phyloP scores from a whole-genome alignment of 495 filamentous ascomycete genomes.

The Podospora tetraspora region DNA sequence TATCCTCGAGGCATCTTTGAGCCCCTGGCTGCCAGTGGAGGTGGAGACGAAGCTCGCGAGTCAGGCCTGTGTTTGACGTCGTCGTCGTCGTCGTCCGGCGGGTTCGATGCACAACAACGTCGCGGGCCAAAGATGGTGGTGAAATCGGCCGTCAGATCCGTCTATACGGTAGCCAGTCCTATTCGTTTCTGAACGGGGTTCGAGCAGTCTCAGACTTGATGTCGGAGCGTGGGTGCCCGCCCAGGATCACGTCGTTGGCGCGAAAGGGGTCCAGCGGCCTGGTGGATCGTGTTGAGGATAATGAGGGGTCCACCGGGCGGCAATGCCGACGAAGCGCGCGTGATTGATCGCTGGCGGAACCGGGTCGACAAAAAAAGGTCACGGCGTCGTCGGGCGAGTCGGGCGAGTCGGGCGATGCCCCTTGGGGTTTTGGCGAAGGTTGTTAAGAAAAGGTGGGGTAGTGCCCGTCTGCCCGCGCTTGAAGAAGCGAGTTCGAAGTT shows the following conservation, averaged over 20 bases:
- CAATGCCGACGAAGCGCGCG: background rate
- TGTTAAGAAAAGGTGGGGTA: background rate
- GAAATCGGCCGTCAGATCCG: background rate
- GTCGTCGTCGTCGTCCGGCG: background rate
- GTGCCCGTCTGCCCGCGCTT: background rate
- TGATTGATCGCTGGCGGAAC: background rate
- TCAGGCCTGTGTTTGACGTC: background rate
- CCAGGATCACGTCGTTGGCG: background rate
- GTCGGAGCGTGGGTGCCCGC: background rate
- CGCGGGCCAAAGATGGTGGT: background rate
- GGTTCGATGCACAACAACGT: background rate
- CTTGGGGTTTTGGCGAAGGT: background rate
- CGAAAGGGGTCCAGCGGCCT: background rate
- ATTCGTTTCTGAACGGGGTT: background rate
- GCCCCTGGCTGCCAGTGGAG: background rate
- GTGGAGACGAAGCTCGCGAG: background rate
- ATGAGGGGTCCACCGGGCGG: background rate
- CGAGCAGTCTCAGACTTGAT: background rate
- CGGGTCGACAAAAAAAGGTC: background rate
- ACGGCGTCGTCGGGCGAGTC: background rate
- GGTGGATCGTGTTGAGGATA: background rate
- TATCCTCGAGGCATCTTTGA: conserved; percentile 36
- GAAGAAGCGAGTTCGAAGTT: background rate
- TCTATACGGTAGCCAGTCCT: background rate
- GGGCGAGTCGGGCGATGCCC: background rate